Conservation (phyloP, 2,329 filamentous ascomycete species). For the Sclerotinia subarctica region DNA sequence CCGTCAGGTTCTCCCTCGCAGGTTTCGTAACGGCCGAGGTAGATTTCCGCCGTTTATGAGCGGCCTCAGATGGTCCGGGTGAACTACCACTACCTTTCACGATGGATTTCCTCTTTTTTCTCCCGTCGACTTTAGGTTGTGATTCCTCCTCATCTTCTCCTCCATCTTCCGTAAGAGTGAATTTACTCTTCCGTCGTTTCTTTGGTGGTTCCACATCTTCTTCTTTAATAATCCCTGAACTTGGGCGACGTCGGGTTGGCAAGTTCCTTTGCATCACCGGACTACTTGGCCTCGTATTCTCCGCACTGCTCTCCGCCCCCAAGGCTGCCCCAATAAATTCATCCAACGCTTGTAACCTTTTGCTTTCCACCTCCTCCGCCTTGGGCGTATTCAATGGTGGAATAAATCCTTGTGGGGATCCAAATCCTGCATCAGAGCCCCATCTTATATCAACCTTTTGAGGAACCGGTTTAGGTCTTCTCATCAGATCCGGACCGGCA, state of each 20-base stretch:
- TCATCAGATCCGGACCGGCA: conserved; percentile 1
- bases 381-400: conserved; percentile 56
- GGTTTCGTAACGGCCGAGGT: conserved; percentile 43
- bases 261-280: conserved; percentile 20
- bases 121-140: conserved; percentile 35
- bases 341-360: conserved; percentile 54
- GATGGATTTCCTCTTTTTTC: conserved; percentile 38
- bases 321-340: conserved; percentile 45
- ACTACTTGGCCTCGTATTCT: conserved; percentile 51
- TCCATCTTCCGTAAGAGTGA: conserved; percentile 41
- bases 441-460: conserved; percentile 52
- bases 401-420: conserved; percentile 54
- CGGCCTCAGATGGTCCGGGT: conserved; percentile 27
- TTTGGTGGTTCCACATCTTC: conserved; percentile 44
- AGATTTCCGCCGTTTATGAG: conserved; percentile 51
- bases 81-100: conserved; percentile 33
- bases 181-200: conserved; percentile 56
- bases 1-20: conserved; percentile 62
- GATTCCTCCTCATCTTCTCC: conserved; percentile 44
- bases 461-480: conserved; percentile 25
- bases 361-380: conserved; percentile 53
- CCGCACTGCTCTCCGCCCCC: conserved; percentile 49
- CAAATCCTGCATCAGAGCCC: conserved; percentile 68
- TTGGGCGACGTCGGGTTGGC: background rate
- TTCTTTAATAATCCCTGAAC: conserved; percentile 28